phyloP scores from a whole-genome alignment of 2,329 filamentous ascomycete genomes.

The Rhynchosporium agropyri region DNA sequence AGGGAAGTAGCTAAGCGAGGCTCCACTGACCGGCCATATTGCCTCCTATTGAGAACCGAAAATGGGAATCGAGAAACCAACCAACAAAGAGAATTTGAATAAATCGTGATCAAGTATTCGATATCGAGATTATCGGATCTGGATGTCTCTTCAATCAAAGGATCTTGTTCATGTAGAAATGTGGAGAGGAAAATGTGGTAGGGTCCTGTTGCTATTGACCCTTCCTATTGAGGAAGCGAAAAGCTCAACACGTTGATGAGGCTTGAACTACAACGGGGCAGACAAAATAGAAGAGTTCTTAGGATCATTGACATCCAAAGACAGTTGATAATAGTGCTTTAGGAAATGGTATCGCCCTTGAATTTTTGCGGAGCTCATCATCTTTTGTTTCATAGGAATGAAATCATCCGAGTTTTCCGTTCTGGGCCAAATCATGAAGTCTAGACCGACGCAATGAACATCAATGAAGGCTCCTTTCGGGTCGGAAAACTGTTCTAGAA shows the following conservation, averaged over 20 bases:
- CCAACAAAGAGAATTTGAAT: conserved; percentile 4
- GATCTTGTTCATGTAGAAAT: not conserved
- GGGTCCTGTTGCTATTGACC: conserved; percentile 16
- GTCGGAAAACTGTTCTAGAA: not conserved
- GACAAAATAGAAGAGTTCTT: not conserved
- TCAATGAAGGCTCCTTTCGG: not conserved
- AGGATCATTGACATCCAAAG: not conserved
- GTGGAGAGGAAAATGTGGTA: not conserved
- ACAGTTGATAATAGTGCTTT: not conserved
- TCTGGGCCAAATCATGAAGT: not conserved
- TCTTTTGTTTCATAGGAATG: not conserved
- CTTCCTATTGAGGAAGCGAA: conserved; percentile 19
- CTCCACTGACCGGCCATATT: conserved; percentile 22
- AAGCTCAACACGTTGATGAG: conserved; percentile 12
- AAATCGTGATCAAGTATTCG: not conserved
- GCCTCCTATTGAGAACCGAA: conserved; percentile 34
- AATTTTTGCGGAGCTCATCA: not conserved
- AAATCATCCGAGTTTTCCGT: not conserved
- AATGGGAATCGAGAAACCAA: conserved; percentile 13
- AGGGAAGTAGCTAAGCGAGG: conserved; percentile 14
- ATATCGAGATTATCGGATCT: conserved; percentile 2
- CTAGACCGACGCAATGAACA: not conserved
- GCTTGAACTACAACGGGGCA: not conserved
- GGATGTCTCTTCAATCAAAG: conserved; percentile 13
- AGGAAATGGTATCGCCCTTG: not conserved